Evolutionary conservation across 2,329 filamentous ascomycete species (phyloP), one percentile per base, ranked within the genome.

Genomic region (Colletotrichum lini): DNA sequence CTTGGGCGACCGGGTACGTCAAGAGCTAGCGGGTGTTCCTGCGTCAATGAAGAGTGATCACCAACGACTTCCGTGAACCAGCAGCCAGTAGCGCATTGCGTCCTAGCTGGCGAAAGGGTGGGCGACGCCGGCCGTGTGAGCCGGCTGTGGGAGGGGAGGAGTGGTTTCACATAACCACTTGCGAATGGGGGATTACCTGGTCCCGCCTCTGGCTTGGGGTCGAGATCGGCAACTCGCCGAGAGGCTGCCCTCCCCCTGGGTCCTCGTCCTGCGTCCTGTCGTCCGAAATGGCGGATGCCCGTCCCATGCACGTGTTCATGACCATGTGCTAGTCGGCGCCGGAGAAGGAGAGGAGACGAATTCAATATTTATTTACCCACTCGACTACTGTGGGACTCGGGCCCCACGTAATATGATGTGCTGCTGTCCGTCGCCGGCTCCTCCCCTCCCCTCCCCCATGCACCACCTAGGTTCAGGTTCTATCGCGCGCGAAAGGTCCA

Each of bases 111-210:
- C n/a, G 44, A 38, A 54, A 57, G 38, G 35, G 66, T 42, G 62
- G 52, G 56, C 62, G 16, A 54, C 62, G 47, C 26, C 30, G 44
- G n/a, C 47, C 66, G 54, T 54, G 54, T 47, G 62, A 66, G 52
- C 16, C 7, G 13, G 7, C 13, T 18, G 44, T 18, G 7, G 18
- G 5, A 47, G 18, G 7, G 18, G 16, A 18, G 35, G 35, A 38
- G 8, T 9, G 35, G 35, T 10, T 38, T 38, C 35, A 38, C 9
- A 10, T 38, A 38, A 10, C 8, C 9, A 38, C 50, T 30, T 10
- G 26, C 10, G 50, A 35, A 53, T 30, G 50, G 50, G 35, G 54
- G 12, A 42, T 23, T 4, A 42, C 15, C n/a, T 42, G 40, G 38
- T 21, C 13, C n/a, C 38, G 12, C n/a, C 13, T 56, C 35, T 40